Percentiles rank a stretch among this genome's conserved stretches.
These are phyloP conservation scores for Chytridiales sp. DNA, from an alignment of 371 early-diverging fungal genomes.

Conservation along the genomic window DNA sequence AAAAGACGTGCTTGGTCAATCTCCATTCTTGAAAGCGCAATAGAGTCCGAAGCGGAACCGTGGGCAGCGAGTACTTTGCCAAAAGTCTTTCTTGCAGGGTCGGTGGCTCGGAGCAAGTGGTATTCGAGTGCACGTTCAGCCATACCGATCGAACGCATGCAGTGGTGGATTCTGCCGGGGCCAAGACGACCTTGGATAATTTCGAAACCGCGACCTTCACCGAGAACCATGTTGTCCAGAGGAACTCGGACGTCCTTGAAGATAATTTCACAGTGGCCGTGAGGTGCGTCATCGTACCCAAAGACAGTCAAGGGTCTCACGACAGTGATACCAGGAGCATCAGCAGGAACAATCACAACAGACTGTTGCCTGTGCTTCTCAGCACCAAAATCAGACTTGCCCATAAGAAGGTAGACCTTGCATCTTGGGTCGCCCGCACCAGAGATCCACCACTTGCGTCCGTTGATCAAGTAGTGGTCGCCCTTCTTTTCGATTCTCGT, in stretches of 20 bases:
- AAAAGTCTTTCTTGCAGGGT: slow-evolving; percentile 79
- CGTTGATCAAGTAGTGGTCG: slow-evolving; percentile 82
- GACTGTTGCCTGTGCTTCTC: slow-evolving; percentile 83
- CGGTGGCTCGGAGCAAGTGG: slow-evolving; percentile 84
- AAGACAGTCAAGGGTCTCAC: slow-evolving; percentile 85
- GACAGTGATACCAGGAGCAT: slow-evolving; percentile 81
- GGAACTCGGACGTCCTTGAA: slow-evolving; percentile 91
- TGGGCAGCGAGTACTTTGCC: slow-evolving; percentile 80
- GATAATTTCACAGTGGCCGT: slow-evolving; percentile 84
- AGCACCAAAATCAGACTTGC: slow-evolving; percentile 76
- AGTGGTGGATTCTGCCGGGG: slow-evolving; percentile 62
- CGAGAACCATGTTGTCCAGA: slow-evolving; percentile 79
- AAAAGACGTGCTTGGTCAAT: slow-evolving; percentile 88
- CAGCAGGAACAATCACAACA: slow-evolving; percentile 86
- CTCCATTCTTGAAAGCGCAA: slow-evolving; percentile 84
- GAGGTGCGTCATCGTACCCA: slow-evolving; percentile 95
- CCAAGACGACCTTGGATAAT: slow-evolving; percentile 95
- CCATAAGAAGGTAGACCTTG: slow-evolving; percentile 85
- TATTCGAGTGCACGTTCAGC: slow-evolving; percentile 88
- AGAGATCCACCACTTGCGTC: slow-evolving; percentile 96
- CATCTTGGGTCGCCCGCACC: slow-evolving; percentile 88
- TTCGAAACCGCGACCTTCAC: slow-evolving; percentile 96
- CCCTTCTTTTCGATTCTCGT: slow-evolving; percentile 59
- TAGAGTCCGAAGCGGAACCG: slow-evolving; percentile 74
- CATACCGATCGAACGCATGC: slow-evolving; percentile 93